phyloP scores from a whole-genome alignment of 169 alveolate genomes.

The Plasmodium gaboni region DNA sequence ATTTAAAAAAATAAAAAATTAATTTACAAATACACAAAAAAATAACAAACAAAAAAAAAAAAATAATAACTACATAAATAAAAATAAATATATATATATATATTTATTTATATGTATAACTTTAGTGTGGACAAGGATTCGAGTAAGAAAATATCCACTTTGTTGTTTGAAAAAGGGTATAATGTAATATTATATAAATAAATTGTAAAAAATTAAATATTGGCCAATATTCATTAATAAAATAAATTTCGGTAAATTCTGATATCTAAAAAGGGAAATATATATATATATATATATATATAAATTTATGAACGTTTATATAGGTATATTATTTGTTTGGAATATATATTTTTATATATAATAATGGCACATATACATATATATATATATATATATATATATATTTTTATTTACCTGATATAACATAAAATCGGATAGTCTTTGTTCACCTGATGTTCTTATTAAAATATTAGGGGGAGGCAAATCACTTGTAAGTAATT shows the following conservation, averaged over 20 bases:
- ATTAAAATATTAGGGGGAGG: slow-evolving; percentile 91
- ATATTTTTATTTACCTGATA: slow-evolving; percentile 83
- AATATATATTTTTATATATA: slow-evolving; percentile 11
- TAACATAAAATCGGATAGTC: slow-evolving; percentile 91
- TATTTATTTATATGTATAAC: too few species aligned
- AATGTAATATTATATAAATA: slow-evolving; percentile 79
- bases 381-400: background rate
- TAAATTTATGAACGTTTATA: background rate
- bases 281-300: background rate
- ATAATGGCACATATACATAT: background rate
- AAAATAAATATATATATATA: too few species aligned
- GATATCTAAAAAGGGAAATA: slow-evolving; percentile 78
- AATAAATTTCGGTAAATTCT: slow-evolving; percentile 85
- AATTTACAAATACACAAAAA: too few species aligned
- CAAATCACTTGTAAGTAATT: slow-evolving; percentile 80
- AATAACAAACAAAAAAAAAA: too few species aligned
- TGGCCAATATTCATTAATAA: slow-evolving; percentile 85
- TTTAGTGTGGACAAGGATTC: slow-evolving; percentile 64
- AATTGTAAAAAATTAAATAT: slow-evolving; percentile 77
- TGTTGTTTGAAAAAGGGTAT: slow-evolving; percentile 79
- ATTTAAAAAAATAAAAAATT: too few species aligned
- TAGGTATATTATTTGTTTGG: background rate
- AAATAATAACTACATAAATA: too few species aligned
- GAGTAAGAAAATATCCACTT: slow-evolving; percentile 62
- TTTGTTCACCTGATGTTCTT: slow-evolving; percentile 92